Evolutionary conservation across 176 grass and related monocot species (phyloP), one percentile per base, ranked within the genome.

Genomic region (Phyllostachys edulis): DNA sequence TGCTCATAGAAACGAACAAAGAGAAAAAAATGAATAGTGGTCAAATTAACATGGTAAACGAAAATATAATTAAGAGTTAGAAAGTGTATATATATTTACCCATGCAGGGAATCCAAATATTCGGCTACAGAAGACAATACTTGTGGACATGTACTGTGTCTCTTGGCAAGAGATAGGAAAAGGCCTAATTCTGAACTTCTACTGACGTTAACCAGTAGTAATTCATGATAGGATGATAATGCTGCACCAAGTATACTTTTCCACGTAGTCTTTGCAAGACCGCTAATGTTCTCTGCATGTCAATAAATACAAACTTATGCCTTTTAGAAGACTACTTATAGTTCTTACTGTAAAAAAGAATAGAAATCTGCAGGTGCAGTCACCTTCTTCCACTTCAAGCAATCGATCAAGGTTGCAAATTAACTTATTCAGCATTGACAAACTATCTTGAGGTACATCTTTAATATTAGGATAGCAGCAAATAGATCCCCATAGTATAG

Each of bases 71-170:
- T 40, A 9, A 21, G 5, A 40, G 17, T 18, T 54, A 37, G 57
- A 55, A 68, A 29, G 18, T 32, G 17, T 8, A 46, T 51, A 50
- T 38, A 80, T 57, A 32, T 72, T 59, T 92, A 97, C 94, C 88
- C 59, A 73, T 74, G 86, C 21, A 94, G 38, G 63, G 88, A 89
- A 75, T 93, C 92, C 80, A 93, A 85, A 87, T 88, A 91, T 56
- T 98, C 89, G 21, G 93, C 92, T 76, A 98, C 85, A 82, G 92
- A 79, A 84, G 92, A 95, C 27, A 98, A 80, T 63, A 98, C 83
- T 82, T 88, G 88, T 27, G 63, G 73, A 76, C 91, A 92, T 80
- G 92, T 86, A 72, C 80, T 93, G 85, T 98, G 87, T 79, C 82
- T 90, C 85, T 91, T 88, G 60, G 89, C 96, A 85, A 98, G 80